Conservation (phyloP, 306 rosid species). For the Acmispon strigosus region DNA sequence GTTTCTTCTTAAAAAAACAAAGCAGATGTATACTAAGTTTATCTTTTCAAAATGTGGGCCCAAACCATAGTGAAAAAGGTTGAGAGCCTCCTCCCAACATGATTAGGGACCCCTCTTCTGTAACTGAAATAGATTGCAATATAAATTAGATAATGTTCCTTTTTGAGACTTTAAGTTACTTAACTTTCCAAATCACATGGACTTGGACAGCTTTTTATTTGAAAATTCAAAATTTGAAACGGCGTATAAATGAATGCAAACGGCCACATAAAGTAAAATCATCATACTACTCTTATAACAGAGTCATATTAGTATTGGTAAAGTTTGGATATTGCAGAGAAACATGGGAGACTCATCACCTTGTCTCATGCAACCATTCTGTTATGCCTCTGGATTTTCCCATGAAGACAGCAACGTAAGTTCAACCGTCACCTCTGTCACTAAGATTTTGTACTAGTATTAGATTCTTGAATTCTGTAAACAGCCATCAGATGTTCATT, state of each 20-base stretch:
- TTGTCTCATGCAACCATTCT: conserved; percentile 66
- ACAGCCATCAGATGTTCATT: neutral
- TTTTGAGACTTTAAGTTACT: neutral
- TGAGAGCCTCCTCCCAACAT: neutral
- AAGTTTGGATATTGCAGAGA: conserved; percentile 25
- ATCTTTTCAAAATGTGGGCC: neutral
- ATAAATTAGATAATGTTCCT: neutral
- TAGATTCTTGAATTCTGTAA: neutral
- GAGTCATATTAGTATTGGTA: neutral
- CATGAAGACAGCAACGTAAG: conserved; percentile 57
- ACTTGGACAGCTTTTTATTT: conserved; percentile 20
- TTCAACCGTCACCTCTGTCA: neutral
- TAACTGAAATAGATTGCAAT: neutral
- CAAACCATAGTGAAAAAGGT: neutral
- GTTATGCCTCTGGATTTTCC: conserved; percentile 47
- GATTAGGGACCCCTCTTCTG: conserved; percentile 29
- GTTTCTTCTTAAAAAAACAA: too few species aligned
- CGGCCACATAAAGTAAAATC: conserved; percentile 3
- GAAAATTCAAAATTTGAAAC: conserved; percentile 57
- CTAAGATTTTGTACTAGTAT: neutral
- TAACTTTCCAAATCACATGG: conserved; percentile 20
- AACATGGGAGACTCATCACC: conserved; percentile 61
- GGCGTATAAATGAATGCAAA: conserved; percentile 4
- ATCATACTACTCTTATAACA: neutral
- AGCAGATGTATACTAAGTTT: too few species aligned